Evolutionary conservation across 2,329 filamentous ascomycete species (phyloP), one percentile per base, ranked within the genome.

Genomic region (Lachnellula arida): DNA sequence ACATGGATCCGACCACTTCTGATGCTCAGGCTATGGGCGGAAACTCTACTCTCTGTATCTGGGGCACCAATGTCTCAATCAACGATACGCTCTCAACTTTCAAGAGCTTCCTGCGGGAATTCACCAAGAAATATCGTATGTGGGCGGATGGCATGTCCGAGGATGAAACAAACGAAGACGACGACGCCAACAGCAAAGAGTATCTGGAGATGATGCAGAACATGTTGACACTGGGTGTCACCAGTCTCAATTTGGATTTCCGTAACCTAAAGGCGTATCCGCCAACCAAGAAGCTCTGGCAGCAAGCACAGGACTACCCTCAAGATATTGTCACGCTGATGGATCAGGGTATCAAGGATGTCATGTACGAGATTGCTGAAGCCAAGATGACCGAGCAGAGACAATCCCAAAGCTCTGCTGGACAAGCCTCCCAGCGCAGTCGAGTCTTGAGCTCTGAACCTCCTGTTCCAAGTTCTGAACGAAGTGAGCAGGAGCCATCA

Each of bases 61-160:
- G 94, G 94, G 94, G 94, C 71, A 99, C 94, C 44, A 97, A 96
- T 40, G 89, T 99, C 49, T 96, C 93, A 5, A 88, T 99, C 52
- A 85, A 90, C 58, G 92, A 97, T 70, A 91, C 91, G 0, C 89
- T 95, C 72, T 83, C 85, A 51, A 80, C 86, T 0, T 96, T 97
- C 78, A 93, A 94, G 68, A 91, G 94, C 61, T 99, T 99, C 68
- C 77, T 99, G 28, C 84, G 86, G 69, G 95, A 96, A 70, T 99
- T 94, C 66, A 90, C 91, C 58, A 86, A 84, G 64, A 97, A 97
- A 73, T 97, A 99, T 69, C 89, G 94, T 60, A 84, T 97, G 82
- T 94, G 93, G 75, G 83, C 85, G 22, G 90, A 96, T 64, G 92
- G 91, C n/a, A 81, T 88, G 65, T 81, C 89, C 0, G 86, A 91